A percentile compares a stretch with the other conserved stretches of the same genome.
phyloP scores from a whole-genome alignment of 257 asterid species.

The Lithospermum erythrorhizon region DNA sequence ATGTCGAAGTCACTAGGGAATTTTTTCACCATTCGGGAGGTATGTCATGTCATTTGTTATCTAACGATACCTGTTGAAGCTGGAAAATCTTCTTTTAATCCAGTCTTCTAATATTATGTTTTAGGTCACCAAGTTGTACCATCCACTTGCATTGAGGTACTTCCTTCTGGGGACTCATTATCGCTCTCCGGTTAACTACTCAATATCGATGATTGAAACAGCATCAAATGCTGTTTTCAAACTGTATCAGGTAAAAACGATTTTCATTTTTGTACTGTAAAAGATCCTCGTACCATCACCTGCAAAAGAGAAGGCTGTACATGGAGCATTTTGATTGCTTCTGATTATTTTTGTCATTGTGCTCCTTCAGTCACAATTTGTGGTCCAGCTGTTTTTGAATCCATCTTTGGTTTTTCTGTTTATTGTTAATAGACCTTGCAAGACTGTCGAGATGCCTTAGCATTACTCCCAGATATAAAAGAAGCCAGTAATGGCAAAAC shows the following conservation, averaged over 20 bases:
- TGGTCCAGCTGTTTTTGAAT: not conserved
- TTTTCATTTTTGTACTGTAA: not conserved
- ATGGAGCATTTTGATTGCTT: not conserved
- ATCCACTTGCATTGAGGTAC: conserved; percentile 81
- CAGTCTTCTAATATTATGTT: conserved; percentile 5
- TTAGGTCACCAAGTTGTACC: conserved; percentile 68
- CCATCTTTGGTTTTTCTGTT: conserved; percentile 1
- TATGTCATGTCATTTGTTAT: conserved; percentile 11
- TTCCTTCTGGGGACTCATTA: conserved; percentile 75
- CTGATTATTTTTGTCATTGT: not conserved
- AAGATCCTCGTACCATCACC: not conserved
- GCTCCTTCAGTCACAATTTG: not conserved
- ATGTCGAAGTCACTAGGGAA: conserved; percentile 81
- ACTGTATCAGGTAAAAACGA: conserved; percentile 47
- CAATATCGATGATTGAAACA: conserved; percentile 57
- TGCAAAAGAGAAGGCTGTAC: not conserved
- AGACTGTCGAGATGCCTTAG: conserved; percentile 46
- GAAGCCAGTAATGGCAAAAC: conserved; percentile 23
- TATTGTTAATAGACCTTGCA: conserved; percentile 48
- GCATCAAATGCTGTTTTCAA: conserved; percentile 74
- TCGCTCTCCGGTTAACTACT: conserved; percentile 77
- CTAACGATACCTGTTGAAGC: not conserved
- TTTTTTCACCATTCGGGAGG: conserved; percentile 87
- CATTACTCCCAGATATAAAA: conserved; percentile 25
- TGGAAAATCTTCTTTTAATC: not conserved